A percentile compares a stretch with the other conserved stretches of the same genome.
These are phyloP conservation scores for Fagopyrum homotropicum DNA, from an alignment of 148 eudicot genomes.

Conservation along the genomic window DNA sequence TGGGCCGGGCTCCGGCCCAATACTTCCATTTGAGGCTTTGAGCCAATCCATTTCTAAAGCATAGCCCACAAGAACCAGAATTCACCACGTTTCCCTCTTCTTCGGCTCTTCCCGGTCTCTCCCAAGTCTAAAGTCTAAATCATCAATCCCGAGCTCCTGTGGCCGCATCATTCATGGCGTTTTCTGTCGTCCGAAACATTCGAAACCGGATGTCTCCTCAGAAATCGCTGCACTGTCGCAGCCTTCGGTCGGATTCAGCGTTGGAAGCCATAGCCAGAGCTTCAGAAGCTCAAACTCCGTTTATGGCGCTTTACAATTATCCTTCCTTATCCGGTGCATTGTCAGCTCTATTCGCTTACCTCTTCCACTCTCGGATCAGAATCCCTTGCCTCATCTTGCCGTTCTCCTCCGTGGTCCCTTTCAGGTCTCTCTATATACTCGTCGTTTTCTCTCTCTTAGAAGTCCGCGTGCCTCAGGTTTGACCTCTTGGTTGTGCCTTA, in stretches of 20 bases:
- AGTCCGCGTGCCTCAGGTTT: background rate
- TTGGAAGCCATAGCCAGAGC: constrained; percentile 56
- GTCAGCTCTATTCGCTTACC: constrained; percentile 70
- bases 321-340: constrained; percentile 85
- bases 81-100: background rate
- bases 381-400: constrained; percentile 74
- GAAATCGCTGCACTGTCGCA: constrained; percentile 18
- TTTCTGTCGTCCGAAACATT: background rate
- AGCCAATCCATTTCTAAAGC: background rate
- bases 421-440: constrained; percentile 40
- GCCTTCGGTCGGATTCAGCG: constrained; percentile 62
- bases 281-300: constrained; percentile 35
- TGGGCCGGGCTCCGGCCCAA: background rate
- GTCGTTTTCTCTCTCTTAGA: background rate
- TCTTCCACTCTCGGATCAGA: constrained; percentile 54
- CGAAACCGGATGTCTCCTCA: background rate
- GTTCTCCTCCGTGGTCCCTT: constrained; percentile 67
- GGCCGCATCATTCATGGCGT: constrained; percentile 3
- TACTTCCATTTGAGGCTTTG: background rate
- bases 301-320: constrained; percentile 68
- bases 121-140: background rate
- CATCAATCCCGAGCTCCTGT: background rate
- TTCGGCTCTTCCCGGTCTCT: background rate
- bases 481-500: background rate
- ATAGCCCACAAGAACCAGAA: background rate